Conservation (phyloP, 805 yeast species). For the Isabelozyma rhagii region DNA sequence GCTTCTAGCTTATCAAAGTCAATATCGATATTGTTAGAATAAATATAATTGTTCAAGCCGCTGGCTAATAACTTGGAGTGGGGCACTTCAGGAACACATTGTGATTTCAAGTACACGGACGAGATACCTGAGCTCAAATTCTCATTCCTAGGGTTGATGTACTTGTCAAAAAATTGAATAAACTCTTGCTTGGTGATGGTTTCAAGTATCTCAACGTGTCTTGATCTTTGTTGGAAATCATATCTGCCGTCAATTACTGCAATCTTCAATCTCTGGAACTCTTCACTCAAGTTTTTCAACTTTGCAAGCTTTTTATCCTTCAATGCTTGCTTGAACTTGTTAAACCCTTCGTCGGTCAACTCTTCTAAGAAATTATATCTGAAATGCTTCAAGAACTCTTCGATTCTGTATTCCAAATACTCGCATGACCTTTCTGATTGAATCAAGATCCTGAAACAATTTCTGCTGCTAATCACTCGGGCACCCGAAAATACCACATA, state of each 20-base stretch:
- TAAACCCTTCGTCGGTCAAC: constrained; percentile 63
- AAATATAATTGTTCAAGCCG: constrained; percentile 24
- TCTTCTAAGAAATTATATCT: constrained; percentile 36
- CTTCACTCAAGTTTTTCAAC: constrained; percentile 76
- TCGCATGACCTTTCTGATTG: constrained; percentile 80
- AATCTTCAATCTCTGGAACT: constrained; percentile 61
- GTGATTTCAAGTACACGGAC: constrained; percentile 44
- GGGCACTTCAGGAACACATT: neutral
- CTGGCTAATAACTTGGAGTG: constrained; percentile 3
- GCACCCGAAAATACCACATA: constrained; percentile 86
- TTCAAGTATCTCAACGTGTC: constrained; percentile 56
- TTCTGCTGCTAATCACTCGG: constrained; percentile 64
- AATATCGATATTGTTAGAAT: constrained; percentile 16
- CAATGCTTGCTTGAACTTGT: constrained; percentile 66
- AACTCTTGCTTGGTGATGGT: constrained; percentile 56
- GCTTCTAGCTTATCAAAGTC: constrained; percentile 22
- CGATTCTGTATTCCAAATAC: constrained; percentile 75
- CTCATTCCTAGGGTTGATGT: constrained; percentile 21
- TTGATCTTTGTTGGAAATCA: constrained; percentile 60
- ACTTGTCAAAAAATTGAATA: constrained; percentile 48
- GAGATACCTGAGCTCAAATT: constrained; percentile 34
- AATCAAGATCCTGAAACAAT: constrained; percentile 69
- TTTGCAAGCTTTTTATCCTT: constrained; percentile 64
- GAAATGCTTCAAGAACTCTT: constrained; percentile 54
- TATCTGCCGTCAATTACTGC: constrained; percentile 74